These are phyloP conservation scores for Suillus cothurnatus DNA, from an alignment of 768 basidiomycete species.

Conservation along the genomic window DNA sequence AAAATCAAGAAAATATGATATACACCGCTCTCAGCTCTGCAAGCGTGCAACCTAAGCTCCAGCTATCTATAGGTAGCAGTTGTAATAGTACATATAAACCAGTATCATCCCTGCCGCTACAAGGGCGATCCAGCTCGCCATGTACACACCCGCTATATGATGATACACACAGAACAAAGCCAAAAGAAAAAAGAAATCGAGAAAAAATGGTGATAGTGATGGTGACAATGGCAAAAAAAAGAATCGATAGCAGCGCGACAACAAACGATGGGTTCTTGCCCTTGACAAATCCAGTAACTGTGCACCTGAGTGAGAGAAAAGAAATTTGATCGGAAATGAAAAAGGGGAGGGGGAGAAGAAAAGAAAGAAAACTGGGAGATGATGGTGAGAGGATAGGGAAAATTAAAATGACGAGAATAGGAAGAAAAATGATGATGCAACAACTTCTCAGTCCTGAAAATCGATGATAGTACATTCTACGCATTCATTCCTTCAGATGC, in stretches of 20 bases:
- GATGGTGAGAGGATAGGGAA: slow-evolving; percentile 3
- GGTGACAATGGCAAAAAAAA: slow-evolving; percentile 12
- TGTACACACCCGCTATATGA: slow-evolving; percentile 20
- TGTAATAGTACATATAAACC: slow-evolving; percentile 5
- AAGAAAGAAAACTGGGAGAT: slow-evolving; percentile 14
- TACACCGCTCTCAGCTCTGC: slow-evolving; percentile 16
- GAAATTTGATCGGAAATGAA: not conserved
- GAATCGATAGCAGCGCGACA: slow-evolving; percentile 22
- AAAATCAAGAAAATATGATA: slow-evolving; percentile 25
- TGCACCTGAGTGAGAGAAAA: not conserved
- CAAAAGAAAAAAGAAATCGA: not conserved
- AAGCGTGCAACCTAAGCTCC: not conserved
- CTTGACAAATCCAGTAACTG: slow-evolving; percentile 21
- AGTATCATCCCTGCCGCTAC: not conserved
- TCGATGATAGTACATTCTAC: slow-evolving; percentile 9
- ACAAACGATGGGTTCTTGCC: slow-evolving; percentile 13
- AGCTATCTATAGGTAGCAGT: not conserved
- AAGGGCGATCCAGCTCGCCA: slow-evolving; percentile 12
- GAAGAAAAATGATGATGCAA: slow-evolving; percentile 19
- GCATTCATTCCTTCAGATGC: slow-evolving; percentile 3
- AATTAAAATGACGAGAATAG: slow-evolving; percentile 15
- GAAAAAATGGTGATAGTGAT: slow-evolving; percentile 7
- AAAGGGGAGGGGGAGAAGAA: slow-evolving; percentile 6
- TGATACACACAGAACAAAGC: not conserved
- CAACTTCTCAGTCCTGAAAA: slow-evolving; percentile 7